These are phyloP conservation scores for Pseudovirgaria hyperparasitica DNA, from an alignment of 2,329 filamentous ascomycete species.

Conservation along the genomic window DNA sequence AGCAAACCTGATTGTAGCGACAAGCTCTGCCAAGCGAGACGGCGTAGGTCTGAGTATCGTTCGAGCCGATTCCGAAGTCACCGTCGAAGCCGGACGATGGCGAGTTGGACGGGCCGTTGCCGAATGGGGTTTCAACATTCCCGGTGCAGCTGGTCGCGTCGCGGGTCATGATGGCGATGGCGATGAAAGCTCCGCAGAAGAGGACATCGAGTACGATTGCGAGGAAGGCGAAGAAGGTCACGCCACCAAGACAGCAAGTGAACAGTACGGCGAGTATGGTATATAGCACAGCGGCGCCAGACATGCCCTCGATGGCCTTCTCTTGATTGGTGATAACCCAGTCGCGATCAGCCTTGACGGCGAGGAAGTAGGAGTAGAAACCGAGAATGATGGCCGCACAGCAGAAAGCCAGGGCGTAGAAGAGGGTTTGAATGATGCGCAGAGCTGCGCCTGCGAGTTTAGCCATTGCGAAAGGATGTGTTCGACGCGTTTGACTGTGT, in stretches of 20 bases:
- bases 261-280: slow-evolving; percentile 58
- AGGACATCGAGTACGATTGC: slow-evolving; percentile 64
- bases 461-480: slow-evolving; percentile 49
- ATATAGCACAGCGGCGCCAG: slow-evolving; percentile 64
- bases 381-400: slow-evolving; percentile 62
- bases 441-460: slow-evolving; percentile 49
- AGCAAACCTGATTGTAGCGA: slow-evolving; percentile 59
- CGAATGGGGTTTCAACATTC: slow-evolving; percentile 55
- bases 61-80: slow-evolving; percentile 19
- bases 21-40: slow-evolving; percentile 50
- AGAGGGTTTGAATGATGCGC: slow-evolving; percentile 54
- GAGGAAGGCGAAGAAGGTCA: slow-evolving; percentile 57
- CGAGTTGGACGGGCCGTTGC: slow-evolving; percentile 43
- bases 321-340: slow-evolving; percentile 50
- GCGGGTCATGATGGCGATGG: slow-evolving; percentile 64
- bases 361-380: slow-evolving; percentile 72
- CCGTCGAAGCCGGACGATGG: slow-evolving; percentile 37
- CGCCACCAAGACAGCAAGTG: slow-evolving; percentile 68
- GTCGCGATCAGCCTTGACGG: slow-evolving; percentile 53
- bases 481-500: no score
- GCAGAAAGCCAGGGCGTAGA: slow-evolving; percentile 63
- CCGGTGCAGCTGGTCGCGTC: slow-evolving; percentile 51
- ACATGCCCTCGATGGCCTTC: slow-evolving; percentile 59
- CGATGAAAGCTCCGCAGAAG: slow-evolving; percentile 68
- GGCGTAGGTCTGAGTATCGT: slow-evolving; percentile 30